phyloP scores from a whole-genome alignment of 2,329 filamentous ascomycete species.

The Fusarium liriodendri region DNA sequence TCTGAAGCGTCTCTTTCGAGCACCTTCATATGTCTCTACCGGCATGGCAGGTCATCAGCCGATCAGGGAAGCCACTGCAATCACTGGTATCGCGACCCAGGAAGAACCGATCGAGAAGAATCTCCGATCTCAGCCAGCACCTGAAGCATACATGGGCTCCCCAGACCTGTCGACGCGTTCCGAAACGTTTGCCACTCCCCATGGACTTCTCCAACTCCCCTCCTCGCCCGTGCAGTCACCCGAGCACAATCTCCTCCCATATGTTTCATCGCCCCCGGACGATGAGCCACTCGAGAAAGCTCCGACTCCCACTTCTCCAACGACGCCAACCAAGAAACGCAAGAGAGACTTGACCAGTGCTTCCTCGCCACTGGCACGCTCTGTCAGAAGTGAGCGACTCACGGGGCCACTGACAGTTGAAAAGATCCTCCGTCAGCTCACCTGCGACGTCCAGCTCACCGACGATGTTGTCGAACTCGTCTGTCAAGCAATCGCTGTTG shows the following conservation, averaged over 20 bases:
- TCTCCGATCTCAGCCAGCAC: not conserved
- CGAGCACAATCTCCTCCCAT: not conserved
- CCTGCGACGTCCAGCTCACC: not conserved
- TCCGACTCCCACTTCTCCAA: not conserved
- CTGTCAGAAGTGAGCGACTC: fast-evolving
- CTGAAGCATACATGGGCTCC: not conserved
- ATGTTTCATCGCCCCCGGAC: not conserved
- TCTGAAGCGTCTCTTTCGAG: not conserved
- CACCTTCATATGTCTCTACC: not conserved
- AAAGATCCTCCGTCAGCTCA: not conserved
- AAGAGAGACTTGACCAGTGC: not conserved
- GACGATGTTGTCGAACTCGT: not conserved
- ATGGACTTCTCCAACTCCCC: not conserved
- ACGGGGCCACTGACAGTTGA: not conserved
- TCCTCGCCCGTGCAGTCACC: not conserved
- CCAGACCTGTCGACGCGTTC: not conserved
- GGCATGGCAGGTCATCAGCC: not conserved
- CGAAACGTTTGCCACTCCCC: not conserved
- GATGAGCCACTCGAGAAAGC: not conserved
- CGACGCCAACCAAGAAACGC: not conserved
- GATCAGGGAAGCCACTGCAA: not conserved
- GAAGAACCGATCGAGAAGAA: not conserved
- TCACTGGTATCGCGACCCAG: not conserved
- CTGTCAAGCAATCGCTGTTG: not conserved
- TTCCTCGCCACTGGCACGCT: not conserved